Percentiles rank a stretch among this genome's conserved stretches.
These are phyloP conservation scores for Diaporthe amygdali DNA, from an alignment of 2,329 filamentous ascomycete species.

Conservation along the genomic window DNA sequence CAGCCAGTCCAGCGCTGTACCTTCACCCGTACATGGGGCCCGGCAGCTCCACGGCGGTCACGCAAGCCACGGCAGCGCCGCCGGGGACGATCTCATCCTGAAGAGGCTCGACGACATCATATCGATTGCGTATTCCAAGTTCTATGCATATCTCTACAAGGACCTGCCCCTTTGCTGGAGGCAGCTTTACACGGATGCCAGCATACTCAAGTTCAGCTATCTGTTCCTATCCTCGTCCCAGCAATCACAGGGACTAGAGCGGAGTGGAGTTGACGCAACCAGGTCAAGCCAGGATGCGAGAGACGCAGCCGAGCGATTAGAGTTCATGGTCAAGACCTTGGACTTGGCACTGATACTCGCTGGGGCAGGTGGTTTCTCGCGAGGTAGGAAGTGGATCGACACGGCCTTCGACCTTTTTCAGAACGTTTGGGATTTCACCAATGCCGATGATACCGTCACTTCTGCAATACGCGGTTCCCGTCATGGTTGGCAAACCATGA, in stretches of 20 bases:
- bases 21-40: not conserved
- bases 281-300: not conserved
- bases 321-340: constrained; percentile 66
- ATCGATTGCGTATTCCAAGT: constrained; percentile 65
- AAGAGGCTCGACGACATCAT: constrained; percentile 61
- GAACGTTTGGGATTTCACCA: constrained; percentile 29
- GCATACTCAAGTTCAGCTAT: constrained; percentile 64
- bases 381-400: constrained; percentile 59
- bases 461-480: not conserved
- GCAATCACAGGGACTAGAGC: not conserved
- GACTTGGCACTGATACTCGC: constrained; percentile 81
- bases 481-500: not conserved
- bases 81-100: constrained; percentile 28
- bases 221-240: constrained; percentile 30
- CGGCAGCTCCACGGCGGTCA: not conserved
- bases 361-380: constrained; percentile 60
- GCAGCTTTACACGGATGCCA: constrained; percentile 73
- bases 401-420: constrained; percentile 51
- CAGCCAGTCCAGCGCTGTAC: not conserved
- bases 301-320: constrained; percentile 42
- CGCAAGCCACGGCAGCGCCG: not conserved
- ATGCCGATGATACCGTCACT: not conserved
- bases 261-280: not conserved
- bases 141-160: constrained; percentile 73
- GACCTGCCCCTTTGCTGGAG: constrained; percentile 73